Percentiles rank a stretch among this genome's conserved stretches.
These are phyloP conservation scores for Hypericum androsaemum DNA, from an alignment of 345 rosid species.

Conservation along the genomic window DNA sequence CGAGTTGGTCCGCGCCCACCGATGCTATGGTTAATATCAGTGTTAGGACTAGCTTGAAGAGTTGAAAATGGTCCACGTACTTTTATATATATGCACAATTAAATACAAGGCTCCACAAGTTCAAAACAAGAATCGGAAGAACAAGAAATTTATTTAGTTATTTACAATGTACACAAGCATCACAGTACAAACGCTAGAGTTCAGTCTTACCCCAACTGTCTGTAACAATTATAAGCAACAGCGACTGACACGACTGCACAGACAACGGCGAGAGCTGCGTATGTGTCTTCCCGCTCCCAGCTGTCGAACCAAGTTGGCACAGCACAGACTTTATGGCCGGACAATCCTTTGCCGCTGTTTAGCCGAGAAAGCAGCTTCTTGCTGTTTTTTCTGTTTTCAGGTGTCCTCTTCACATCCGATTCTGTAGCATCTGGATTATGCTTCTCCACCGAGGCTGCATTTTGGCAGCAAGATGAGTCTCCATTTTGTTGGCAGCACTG, in stretches of 20 bases:
- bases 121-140: no score
- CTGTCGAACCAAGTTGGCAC: constrained; percentile 67
- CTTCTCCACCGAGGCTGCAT: constrained; percentile 20
- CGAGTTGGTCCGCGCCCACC: no score
- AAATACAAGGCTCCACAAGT: no score
- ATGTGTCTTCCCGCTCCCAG: constrained; percentile 90
- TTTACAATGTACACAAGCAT: no score
- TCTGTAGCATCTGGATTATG: constrained; percentile 14
- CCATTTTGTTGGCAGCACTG: constrained; percentile 62
- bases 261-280: constrained; percentile 66
- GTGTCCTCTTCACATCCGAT: constrained; percentile 16
- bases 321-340: constrained; percentile 30
- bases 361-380: constrained; percentile 23
- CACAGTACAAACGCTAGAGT: no score
- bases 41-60: no score
- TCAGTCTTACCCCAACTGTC: no score
- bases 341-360: constrained; percentile 31
- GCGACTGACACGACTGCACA: constrained; percentile 74
- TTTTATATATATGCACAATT: no score
- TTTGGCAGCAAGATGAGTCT: constrained; percentile 42
- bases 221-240: constrained; percentile 7
- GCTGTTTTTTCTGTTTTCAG: constrained; percentile 37
- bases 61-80: no score
- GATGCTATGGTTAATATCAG: no score
- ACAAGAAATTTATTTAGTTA: no score